These are phyloP conservation scores for Jasminum sambac DNA, from an alignment of 257 asterid species.

Conservation along the genomic window DNA sequence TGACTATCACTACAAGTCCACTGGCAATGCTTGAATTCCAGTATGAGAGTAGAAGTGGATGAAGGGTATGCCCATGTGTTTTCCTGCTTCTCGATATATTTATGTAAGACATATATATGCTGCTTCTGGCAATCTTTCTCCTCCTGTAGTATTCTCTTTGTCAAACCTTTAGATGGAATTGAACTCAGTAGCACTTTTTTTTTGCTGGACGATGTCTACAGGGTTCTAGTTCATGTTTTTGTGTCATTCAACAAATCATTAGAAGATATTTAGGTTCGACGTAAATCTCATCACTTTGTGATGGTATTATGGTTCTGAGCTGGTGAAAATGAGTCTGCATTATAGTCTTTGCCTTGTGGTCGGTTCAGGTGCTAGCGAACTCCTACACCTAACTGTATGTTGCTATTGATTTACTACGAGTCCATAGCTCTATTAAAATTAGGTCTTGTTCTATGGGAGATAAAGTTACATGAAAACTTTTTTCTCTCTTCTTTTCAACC, in stretches of 20 bases:
- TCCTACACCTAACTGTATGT: neutral
- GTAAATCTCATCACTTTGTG: neutral
- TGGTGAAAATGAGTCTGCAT: neutral
- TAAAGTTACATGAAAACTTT: no score
- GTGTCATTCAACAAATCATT: neutral
- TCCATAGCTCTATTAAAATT: neutral
- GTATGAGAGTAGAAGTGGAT: neutral
- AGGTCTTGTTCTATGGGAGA: no score
- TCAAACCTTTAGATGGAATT: neutral
- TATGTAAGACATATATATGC: neutral
- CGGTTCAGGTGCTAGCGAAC: neutral
- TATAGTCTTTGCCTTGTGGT: neutral
- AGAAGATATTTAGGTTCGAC: neutral
- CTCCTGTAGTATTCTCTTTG: neutral
- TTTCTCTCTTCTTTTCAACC: no score
- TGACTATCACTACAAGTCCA: slow-evolving; percentile 71
- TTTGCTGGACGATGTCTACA: neutral
- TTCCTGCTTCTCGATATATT: slow-evolving; percentile 13
- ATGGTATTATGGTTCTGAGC: neutral
- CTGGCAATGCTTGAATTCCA: slow-evolving; percentile 55
- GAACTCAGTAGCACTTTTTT: neutral
- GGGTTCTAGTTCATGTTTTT: neutral
- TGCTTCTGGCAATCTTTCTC: neutral
- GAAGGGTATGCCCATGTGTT: neutral
- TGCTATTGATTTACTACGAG: neutral